Percentiles rank a stretch among this genome's conserved stretches.
These are phyloP conservation scores for Cornus suecica DNA, from an alignment of 148 eudicot species.

Conservation along the genomic window DNA sequence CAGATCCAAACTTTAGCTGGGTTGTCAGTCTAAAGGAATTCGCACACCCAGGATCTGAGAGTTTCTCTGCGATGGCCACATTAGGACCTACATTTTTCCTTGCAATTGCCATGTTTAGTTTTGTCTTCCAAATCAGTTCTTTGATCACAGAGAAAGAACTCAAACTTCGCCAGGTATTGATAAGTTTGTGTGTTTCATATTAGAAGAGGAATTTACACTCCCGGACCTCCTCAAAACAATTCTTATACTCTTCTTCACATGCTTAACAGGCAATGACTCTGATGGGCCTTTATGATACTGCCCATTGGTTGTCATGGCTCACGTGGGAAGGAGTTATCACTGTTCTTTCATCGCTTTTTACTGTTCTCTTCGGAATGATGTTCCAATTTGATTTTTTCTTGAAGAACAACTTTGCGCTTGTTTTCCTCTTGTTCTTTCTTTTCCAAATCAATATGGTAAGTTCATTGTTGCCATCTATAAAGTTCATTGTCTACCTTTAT, in stretches of 20 bases:
- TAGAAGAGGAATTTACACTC: neutral
- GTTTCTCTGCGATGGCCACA: conserved; percentile 38
- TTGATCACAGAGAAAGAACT: conserved; percentile 79
- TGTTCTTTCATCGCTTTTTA: conserved; percentile 53
- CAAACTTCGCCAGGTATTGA: conserved; percentile 77
- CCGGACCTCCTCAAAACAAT: neutral
- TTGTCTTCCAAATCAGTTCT: conserved; percentile 73
- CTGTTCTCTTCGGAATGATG: conserved; percentile 76
- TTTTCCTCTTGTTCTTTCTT: conserved; percentile 74
- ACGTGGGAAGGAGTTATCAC: conserved; percentile 66
- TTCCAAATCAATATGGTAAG: conserved; percentile 83
- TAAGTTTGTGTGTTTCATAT: conserved; percentile 2
- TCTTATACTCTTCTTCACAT: conserved; percentile 9
- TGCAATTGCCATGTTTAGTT: conserved; percentile 75
- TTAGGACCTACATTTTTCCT: conserved; percentile 77
- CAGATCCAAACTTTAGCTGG: conserved; percentile 81
- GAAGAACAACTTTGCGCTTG: conserved; percentile 62
- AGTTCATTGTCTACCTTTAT: neutral
- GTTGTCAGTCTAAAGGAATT: conserved; percentile 70
- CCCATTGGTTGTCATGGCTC: conserved; percentile 91
- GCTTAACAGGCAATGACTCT: conserved; percentile 72
- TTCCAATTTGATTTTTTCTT: conserved; percentile 79
- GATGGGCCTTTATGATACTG: conserved; percentile 97
- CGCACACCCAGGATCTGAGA: conserved; percentile 53
- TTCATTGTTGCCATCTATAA: neutral